These are phyloP conservation scores for Aristolochia californica DNA, from an alignment of 164 flowering plant species.

Conservation along the genomic window DNA sequence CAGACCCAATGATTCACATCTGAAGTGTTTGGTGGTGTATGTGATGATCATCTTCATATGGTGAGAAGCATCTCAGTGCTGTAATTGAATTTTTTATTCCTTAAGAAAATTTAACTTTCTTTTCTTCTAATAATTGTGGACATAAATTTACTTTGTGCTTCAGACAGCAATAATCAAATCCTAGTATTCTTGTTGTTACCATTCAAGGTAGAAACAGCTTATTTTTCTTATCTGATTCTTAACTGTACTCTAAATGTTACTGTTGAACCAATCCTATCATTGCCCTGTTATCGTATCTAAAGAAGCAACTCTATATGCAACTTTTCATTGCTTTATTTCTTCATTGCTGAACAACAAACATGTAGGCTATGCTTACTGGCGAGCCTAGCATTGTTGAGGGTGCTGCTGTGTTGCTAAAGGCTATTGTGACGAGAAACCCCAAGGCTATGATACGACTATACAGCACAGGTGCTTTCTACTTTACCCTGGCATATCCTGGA, in stretches of 20 bases:
- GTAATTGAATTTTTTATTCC: neutral
- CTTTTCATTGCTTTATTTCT: neutral
- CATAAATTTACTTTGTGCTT: no score
- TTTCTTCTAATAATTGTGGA: neutral
- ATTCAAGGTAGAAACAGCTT: no score
- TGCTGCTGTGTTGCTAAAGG: conserved; percentile 84
- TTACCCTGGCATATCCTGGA: conserved; percentile 96
- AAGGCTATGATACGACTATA: conserved; percentile 93
- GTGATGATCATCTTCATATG: no score
- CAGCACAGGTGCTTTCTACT: conserved; percentile 95
- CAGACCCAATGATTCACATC: no score
- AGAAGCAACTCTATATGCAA: no score
- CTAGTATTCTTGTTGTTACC: no score
- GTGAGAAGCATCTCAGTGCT: no score
- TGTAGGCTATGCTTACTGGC: conserved; percentile 91
- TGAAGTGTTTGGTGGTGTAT: no score
- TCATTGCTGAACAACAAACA: neutral
- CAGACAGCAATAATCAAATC: no score
- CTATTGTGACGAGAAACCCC: conserved; percentile 92
- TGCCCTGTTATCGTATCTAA: no score
- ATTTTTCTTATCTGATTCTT: no score
- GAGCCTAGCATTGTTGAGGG: conserved; percentile 93
- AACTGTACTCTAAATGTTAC: no score
- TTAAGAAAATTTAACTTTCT: neutral
- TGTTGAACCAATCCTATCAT: neutral